A percentile compares a stretch with the other conserved stretches of the same genome.
These are phyloP conservation scores for Biscogniauxia mediterranea DNA, from an alignment of 2,329 filamentous ascomycete species.

Conservation along the genomic window DNA sequence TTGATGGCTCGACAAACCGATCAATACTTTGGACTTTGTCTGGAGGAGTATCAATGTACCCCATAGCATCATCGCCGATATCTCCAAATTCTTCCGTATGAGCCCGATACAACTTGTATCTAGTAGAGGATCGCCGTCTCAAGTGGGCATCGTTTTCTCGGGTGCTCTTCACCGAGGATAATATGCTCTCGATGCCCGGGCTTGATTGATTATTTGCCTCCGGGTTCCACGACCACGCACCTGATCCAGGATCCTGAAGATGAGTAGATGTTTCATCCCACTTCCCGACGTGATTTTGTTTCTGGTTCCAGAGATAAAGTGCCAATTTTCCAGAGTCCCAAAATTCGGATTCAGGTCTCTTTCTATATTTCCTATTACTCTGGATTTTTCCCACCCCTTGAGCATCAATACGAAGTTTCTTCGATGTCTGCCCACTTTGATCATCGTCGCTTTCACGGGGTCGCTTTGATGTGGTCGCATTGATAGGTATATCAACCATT, in stretches of 20 bases:
- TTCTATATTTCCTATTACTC: slow-evolving; percentile 4
- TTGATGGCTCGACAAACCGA: slow-evolving; percentile 12
- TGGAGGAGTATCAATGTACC: background rate
- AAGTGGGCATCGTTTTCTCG: slow-evolving; percentile 18
- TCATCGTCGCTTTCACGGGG: slow-evolving; percentile 20
- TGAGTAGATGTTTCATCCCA: slow-evolving; percentile 20
- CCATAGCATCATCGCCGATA: background rate
- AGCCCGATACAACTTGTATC: background rate
- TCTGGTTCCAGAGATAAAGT: slow-evolving; percentile 30
- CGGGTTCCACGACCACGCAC: slow-evolving; percentile 25
- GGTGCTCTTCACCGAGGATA: slow-evolving; percentile 21
- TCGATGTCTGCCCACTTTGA: slow-evolving; percentile 12
- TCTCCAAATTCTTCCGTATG: background rate
- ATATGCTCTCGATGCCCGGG: slow-evolving; percentile 17
- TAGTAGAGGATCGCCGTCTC: background rate
- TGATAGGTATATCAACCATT: slow-evolving; percentile 28
- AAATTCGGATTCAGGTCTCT: slow-evolving; percentile 20
- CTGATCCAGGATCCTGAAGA: slow-evolving; percentile 26
- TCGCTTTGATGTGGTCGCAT: slow-evolving; percentile 18
- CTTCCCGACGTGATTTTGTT: slow-evolving; percentile 19
- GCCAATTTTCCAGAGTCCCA: slow-evolving; percentile 28
- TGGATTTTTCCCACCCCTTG: slow-evolving; percentile 26
- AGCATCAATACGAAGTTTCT: slow-evolving; percentile 17
- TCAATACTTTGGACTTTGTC: background rate
- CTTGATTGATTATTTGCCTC: slow-evolving; percentile 10